Evolutionary conservation across 177 flowering plant species (phyloP), one percentile per base, ranked within the genome.

Genomic region (Telopea speciosissima): DNA sequence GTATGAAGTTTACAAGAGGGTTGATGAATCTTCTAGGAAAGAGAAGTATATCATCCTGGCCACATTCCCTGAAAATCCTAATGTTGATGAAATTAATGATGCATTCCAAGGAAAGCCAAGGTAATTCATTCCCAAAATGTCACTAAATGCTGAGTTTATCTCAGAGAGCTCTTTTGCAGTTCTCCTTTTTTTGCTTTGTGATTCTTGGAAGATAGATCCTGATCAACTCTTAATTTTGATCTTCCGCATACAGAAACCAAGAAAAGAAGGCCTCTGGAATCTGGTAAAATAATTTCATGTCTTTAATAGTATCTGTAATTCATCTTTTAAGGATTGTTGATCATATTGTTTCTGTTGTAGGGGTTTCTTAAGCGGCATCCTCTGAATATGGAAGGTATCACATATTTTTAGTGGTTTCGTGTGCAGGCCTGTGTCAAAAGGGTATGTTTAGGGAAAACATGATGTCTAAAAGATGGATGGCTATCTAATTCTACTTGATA

Each of bases 1-100:
- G 1, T 85, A 89, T 68, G 96, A 94, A 69, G 70, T 94, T 70
- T 91, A 89, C 86, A 92, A 86, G 81, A 87, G 97, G 79, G 84
- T 90, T 8, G 89, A 92, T 72, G 93, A 86, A 66, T 67, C 84
- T 22, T 70, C 83, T 28, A 82, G 88, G 21, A 87, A 85, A 77
- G 97, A 94, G 80, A 89, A 90, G 80, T 94, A 92, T 77, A 74
- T 79, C 14, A 61, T 87, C 31, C n/a, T 92, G 69, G 80, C 92
- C 10, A 84, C 88, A 40, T 94, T 84, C 71, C 62, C 80, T 5
- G 73, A 82, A 71, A 86, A 75, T 75, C 97, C 98, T 28, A 80
- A 19, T 26, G 78, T 69, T 58, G 90, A 87, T 70, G 91, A 94
- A 73, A 84, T 94, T 12, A 94, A 94, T 67, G 83, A 89, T 70